Percentiles rank a stretch among this genome's conserved stretches.
Conservation (phyloP, 169 alveolate species). For the Cyclospora cayetanensis region DNA sequence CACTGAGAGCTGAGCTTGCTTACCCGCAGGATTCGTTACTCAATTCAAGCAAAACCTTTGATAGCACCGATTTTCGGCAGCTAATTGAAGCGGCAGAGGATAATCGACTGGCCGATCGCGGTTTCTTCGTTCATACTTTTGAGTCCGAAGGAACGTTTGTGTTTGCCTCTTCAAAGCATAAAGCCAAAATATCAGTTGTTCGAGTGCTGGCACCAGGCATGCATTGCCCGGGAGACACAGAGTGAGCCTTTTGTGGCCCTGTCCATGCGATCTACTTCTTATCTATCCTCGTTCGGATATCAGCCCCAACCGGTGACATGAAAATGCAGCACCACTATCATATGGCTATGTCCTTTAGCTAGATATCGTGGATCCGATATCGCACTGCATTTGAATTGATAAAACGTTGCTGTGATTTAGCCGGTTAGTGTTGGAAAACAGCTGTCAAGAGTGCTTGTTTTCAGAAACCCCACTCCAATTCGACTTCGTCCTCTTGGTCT, state of each 20-base stretch:
- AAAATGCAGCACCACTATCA: too few species aligned
- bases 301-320: too few species aligned
- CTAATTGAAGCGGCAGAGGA: not conserved
- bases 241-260: not conserved
- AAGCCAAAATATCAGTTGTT: slow-evolving; percentile 17
- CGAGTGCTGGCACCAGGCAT: slow-evolving; percentile 53
- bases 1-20: not conserved
- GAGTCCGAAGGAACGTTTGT: slow-evolving; percentile 46
- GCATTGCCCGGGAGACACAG: slow-evolving; percentile 61
- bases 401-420: too few species aligned
- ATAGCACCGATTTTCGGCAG: slow-evolving; percentile 51
- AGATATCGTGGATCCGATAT: too few species aligned
- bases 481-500: slow-evolving; percentile 56
- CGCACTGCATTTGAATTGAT: too few species aligned
- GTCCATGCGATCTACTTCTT: not conserved
- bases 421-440: too few species aligned
- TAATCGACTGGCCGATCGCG: not conserved
- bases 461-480: slow-evolving; percentile 53
- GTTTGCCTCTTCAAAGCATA: slow-evolving; percentile 45
- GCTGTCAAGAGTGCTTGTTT: too few species aligned
- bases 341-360: too few species aligned
- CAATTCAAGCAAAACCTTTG: slow-evolving; percentile 78
- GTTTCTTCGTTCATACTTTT: slow-evolving; percentile 45
- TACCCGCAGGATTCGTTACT: slow-evolving; percentile 74
- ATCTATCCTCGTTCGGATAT: too few species aligned